Evolutionary conservation across 371 early-diverging fungal genomes (phyloP).

Genomic region (Haplosporangium sp.): DNA sequence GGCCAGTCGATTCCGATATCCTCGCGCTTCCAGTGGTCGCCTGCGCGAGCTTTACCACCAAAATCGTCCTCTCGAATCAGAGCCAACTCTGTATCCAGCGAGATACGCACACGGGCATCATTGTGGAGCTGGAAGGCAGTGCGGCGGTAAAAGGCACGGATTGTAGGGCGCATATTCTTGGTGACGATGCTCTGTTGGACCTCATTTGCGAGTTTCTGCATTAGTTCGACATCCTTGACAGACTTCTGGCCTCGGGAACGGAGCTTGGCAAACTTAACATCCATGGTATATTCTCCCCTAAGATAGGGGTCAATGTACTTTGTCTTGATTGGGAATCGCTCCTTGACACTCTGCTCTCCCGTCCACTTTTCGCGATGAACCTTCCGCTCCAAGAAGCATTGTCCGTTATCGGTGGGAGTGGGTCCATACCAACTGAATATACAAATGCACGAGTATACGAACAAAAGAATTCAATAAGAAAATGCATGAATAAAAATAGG

Average conservation of each 20-base stretch:
- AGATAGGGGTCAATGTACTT: slow-evolving; percentile 92
- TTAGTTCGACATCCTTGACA: slow-evolving; percentile 84
- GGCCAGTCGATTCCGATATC: slow-evolving; percentile 92
- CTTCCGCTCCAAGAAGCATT: slow-evolving; percentile 98
- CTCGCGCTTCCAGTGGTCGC: slow-evolving; percentile 90
- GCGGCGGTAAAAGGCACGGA: slow-evolving; percentile 96
- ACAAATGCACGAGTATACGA: not conserved
- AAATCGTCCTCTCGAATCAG: slow-evolving; percentile 96
- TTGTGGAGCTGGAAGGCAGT: slow-evolving; percentile 98
- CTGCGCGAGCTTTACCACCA: slow-evolving; percentile 72
- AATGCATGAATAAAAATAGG: not conserved
- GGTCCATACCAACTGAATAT: slow-evolving; percentile 91
- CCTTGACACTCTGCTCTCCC: slow-evolving; percentile 96
- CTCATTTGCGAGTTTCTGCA: slow-evolving; percentile 86
- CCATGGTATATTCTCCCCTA: slow-evolving; percentile 84
- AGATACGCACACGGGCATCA: slow-evolving; percentile 92
- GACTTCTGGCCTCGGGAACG: slow-evolving; percentile 85
- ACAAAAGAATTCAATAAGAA: not conserved
- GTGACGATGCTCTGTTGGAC: slow-evolving; percentile 82
- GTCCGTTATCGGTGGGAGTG: slow-evolving; percentile 75
- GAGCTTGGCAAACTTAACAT: slow-evolving; percentile 83
- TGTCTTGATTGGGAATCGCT: slow-evolving; percentile 97
- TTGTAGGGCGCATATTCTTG: slow-evolving; percentile 83
- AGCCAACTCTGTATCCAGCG: slow-evolving; percentile 97
- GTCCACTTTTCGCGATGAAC: slow-evolving; percentile 99